Conservation (phyloP, 2,329 filamentous ascomycete genomes). For the Diaporthe australafricana region DNA sequence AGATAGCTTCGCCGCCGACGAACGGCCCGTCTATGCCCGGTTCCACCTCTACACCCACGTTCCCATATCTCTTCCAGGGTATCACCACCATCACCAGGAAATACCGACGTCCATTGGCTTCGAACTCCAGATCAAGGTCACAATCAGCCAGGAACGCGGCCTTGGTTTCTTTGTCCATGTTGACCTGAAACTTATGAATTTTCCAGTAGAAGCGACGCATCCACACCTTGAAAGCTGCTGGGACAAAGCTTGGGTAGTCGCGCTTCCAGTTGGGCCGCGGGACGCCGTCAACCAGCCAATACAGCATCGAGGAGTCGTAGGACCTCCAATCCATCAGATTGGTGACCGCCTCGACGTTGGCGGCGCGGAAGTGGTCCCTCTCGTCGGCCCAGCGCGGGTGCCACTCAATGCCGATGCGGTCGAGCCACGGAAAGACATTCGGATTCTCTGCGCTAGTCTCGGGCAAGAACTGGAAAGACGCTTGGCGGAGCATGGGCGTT, state of each 20-base stretch:
- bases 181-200: not conserved
- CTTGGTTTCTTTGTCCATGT: not conserved
- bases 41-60: not conserved
- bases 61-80: not conserved
- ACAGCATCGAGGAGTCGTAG: not conserved
- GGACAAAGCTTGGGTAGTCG: not conserved
- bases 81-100: conserved; percentile 7
- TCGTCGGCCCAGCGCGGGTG: not conserved
- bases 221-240: not conserved
- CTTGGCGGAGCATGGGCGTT: conserved; percentile 12
- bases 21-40: not conserved
- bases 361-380: not conserved
- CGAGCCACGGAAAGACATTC: not conserved
- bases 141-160: not conserved
- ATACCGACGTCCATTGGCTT: conserved; percentile 16
- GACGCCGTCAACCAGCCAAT: conserved; percentile 20
- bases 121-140: not conserved
- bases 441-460: not conserved
- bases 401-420: conserved; percentile 19
- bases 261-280: conserved; percentile 23
- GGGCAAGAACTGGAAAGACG: not conserved
- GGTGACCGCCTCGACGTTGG: not conserved
- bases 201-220: not conserved
- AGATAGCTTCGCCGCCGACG: not conserved
- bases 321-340: not conserved